These are phyloP conservation scores for Trichoderma polysporum DNA, from an alignment of 2,329 filamentous ascomycete genomes.

Conservation along the genomic window DNA sequence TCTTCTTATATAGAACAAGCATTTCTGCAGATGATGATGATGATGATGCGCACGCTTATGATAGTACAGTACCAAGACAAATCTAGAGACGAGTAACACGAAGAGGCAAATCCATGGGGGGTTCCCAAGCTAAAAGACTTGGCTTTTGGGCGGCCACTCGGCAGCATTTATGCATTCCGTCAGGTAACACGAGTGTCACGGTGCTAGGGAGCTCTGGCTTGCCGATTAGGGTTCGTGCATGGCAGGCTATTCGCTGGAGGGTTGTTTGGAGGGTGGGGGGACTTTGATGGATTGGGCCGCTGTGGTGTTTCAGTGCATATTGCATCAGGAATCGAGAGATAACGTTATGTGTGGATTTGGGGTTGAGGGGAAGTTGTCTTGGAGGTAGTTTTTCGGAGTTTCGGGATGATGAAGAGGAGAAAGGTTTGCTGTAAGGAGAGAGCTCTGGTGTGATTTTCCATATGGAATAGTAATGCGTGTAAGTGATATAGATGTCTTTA, in stretches of 20 bases:
- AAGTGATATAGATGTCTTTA: no score
- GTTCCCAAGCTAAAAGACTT: not conserved
- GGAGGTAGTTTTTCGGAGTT: no score
- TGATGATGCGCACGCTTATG: no score
- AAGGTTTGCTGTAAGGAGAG: no score
- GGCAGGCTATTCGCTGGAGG: conserved; percentile 4
- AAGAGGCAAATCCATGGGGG: no score
- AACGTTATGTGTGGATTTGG: not conserved
- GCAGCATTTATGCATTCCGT: not conserved
- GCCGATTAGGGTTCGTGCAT: not conserved
- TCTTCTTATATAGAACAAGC: not conserved
- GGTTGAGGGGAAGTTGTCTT: no score
- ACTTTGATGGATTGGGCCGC: not conserved
- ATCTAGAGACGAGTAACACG: not conserved
- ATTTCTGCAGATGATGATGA: no score
- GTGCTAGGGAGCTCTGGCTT: not conserved
- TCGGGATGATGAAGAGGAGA: not conserved
- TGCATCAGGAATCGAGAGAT: not conserved
- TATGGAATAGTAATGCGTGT: no score
- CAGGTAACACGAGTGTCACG: not conserved
- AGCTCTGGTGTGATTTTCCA: no score
- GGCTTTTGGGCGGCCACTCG: not conserved
- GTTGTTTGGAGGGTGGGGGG: not conserved
- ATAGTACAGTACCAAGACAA: not conserved
- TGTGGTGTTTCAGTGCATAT: not conserved